Evolutionary conservation across 345 rosid genomes (phyloP).

Genomic region (Hibiscus syriacus): DNA sequence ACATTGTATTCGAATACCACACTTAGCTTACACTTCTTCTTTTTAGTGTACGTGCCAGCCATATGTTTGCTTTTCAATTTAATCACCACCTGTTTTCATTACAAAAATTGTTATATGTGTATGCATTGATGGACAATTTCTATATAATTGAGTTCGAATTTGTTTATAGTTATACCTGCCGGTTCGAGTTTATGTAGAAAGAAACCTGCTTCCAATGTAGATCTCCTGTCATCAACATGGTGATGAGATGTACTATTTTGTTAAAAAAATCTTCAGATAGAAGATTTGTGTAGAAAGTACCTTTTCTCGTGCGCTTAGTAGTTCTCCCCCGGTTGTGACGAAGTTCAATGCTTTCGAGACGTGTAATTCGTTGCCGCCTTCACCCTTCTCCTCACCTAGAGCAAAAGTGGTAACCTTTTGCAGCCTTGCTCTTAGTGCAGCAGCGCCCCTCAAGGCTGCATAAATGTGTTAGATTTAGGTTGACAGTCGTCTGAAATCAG

Average conservation of each 20-base stretch:
- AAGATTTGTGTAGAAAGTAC: conserved; percentile 23
- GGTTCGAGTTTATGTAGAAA: conserved; percentile 59
- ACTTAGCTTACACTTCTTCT: conserved; percentile 61
- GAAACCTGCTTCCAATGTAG: conserved; percentile 93
- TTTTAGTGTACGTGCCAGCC: conserved; percentile 85
- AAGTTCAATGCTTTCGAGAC: conserved; percentile 50
- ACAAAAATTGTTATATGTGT: not conserved
- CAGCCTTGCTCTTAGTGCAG: conserved; percentile 64
- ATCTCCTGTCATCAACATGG: conserved; percentile 51
- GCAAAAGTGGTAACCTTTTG: conserved; percentile 38
- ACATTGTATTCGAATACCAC: not conserved
- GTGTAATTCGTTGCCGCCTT: conserved; percentile 29
- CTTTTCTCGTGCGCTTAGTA: conserved; percentile 94
- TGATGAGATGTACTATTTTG: not conserved
- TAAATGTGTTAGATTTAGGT: not conserved
- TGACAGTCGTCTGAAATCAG: too few relatives aligned
- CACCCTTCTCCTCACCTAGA: conserved; percentile 15
- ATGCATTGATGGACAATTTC: too few relatives aligned
- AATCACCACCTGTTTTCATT: conserved; percentile 53
- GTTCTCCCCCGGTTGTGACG: conserved; percentile 71
- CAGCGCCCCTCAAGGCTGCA: conserved; percentile 80
- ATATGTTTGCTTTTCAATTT: conserved; percentile 87
- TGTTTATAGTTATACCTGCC: conserved; percentile 43
- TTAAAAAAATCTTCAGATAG: not conserved
- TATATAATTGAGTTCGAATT: too few relatives aligned